These are phyloP conservation scores for Parasarocladium wereldwijsianum DNA, from an alignment of 2,329 filamentous ascomycete genomes.

Conservation along the genomic window DNA sequence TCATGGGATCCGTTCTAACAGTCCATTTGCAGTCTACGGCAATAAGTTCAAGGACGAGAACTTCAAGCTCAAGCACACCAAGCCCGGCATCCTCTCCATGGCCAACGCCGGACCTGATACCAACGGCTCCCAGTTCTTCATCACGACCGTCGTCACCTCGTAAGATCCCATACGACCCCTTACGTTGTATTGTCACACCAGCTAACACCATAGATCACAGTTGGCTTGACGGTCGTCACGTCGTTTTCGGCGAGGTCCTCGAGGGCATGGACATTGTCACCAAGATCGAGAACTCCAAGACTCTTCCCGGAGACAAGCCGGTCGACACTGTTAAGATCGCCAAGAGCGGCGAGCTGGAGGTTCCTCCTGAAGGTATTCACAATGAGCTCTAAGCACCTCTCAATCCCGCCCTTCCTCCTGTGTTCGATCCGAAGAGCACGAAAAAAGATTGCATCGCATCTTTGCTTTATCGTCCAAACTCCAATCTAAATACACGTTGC, in stretches of 20 bases:
- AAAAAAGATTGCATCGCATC: conserved; percentile 1
- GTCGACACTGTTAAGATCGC: conserved; percentile 55
- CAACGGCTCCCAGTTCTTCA: conserved; percentile 85
- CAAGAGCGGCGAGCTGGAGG: conserved; percentile 72
- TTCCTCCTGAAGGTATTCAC: conserved; percentile 85
- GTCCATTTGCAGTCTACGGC: conserved; percentile 50
- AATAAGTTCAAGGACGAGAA: conserved; percentile 78
- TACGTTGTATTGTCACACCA: conserved; percentile 1
- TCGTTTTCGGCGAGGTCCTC: conserved; percentile 79
- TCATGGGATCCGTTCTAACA: background rate
- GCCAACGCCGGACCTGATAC: conserved; percentile 75
- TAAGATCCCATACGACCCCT: conserved; percentile 33
- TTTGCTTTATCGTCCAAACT: background rate
- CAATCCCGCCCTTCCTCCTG: conserved; percentile 1
- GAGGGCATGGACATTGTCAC: conserved; percentile 73
- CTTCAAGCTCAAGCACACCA: conserved; percentile 89
- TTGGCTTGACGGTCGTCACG: conserved; percentile 74
- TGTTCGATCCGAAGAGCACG: background rate
- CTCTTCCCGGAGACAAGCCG: conserved; percentile 54
- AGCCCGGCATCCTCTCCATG: conserved; percentile 73
- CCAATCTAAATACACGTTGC: no score
- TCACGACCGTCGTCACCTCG: conserved; percentile 69
- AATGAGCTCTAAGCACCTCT: conserved; percentile 57
- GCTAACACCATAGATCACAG: conserved; percentile 20
- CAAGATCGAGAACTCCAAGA: conserved; percentile 61